phyloP scores from a whole-genome alignment of 2,329 filamentous ascomycete genomes.

The Colletotrichum echinochloae region DNA sequence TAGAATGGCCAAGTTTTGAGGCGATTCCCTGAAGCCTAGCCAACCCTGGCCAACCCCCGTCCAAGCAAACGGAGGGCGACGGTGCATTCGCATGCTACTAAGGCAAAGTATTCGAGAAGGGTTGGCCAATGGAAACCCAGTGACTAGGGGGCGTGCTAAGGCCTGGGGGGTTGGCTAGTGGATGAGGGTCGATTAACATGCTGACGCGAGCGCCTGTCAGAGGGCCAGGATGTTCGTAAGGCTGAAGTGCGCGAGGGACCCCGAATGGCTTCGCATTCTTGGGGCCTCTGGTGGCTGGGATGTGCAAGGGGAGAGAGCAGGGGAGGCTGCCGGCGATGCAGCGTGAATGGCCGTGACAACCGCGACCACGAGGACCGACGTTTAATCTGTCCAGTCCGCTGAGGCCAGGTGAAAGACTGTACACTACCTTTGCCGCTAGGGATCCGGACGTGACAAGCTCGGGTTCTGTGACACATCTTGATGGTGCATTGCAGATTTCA shows the following conservation, averaged over 20 bases:
- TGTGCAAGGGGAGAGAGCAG: constrained; percentile 15
- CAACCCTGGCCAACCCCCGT: constrained; percentile 15
- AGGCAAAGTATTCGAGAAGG: constrained; percentile 6
- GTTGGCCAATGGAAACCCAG: constrained; percentile 34
- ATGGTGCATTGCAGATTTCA: constrained; percentile 32
- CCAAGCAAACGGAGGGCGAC: constrained; percentile 15
- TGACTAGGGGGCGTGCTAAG: constrained; percentile 19
- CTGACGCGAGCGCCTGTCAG: constrained; percentile 30
- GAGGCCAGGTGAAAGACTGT: constrained; percentile 9
- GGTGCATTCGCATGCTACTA: constrained; percentile 17
- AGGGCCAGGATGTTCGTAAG: constrained; percentile 40
- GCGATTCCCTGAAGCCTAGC: constrained; percentile 4
- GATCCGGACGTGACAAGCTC: constrained; percentile 1
- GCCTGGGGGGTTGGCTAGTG: constrained; percentile 20
- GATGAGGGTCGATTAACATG: constrained; percentile 33
- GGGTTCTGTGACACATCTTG: constrained; percentile 23
- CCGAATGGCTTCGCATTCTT: constrained; percentile 26
- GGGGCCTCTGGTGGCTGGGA: constrained; percentile 8
- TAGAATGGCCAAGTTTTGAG: constrained; percentile 12
- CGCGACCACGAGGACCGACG: constrained; percentile 33
- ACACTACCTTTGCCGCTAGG: background rate
- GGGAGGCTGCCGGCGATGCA: constrained; percentile 18
- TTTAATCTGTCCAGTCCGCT: constrained; percentile 10
- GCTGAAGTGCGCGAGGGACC: constrained; percentile 35
- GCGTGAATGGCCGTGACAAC: constrained; percentile 26